Evolutionary conservation across 2,329 filamentous ascomycete genomes (phyloP), one percentile per base, ranked within the genome.

Genomic region (Calonectria hongkongensis): DNA sequence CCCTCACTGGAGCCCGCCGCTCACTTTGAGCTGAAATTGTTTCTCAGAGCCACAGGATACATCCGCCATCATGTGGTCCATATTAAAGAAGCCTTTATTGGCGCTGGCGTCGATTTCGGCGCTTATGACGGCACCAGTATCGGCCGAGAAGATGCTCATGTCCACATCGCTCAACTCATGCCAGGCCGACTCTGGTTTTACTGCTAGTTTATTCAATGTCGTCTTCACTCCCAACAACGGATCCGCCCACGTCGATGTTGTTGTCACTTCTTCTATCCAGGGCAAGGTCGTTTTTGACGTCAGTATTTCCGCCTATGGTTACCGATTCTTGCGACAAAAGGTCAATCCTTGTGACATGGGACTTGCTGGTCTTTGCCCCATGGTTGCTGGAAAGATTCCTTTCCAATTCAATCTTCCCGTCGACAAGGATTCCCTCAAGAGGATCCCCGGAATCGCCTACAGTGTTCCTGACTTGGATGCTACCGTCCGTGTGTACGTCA

Each of bases 391-490:
- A 76, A 93, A 94, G 79, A 93, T 98, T 81, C 90, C 93, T 68
- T 89, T 98, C 80, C 89, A 80, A 41, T 95, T 95, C 81, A 94
- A 94, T 80, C 82, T 96, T 43, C 83, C 86, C 2, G 85, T 97
- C 62, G 85, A 87, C 12, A 78, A 84, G 15, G 86, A 88, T 30
- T 90, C 93, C 47, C 85, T 94, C 72, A 85, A 86, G 28, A 84
- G 90, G 67, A 92, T 98, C 80, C 96, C 96, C 71, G 91, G 91
- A 62, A 96, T 98, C 81, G 94, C 95, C 66, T 98, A 97, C 86
- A 93, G 90, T 64, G 94, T 98, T 51, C 96, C 96, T 62, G 96
- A 98, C 88, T 89, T 98, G 67, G 96, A 98, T 84, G 95, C 95
- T 74, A 93, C 91, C 65, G 94, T 98, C 65, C 92, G 90, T 80